Conservation (phyloP, 768 basidiomycete species). For the Hebeloma cylindrosporum region DNA sequence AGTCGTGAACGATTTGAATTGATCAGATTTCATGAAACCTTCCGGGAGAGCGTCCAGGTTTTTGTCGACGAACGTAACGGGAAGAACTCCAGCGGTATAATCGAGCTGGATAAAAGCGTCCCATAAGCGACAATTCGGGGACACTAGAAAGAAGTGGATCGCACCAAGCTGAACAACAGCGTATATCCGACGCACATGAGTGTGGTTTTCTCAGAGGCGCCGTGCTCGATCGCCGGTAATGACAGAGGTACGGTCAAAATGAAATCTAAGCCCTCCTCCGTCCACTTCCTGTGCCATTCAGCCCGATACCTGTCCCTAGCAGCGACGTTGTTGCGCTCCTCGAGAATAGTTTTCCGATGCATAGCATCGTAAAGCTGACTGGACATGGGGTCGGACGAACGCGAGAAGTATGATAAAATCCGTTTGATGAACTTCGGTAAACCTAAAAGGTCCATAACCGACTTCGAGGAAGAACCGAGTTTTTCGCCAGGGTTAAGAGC, state of each 20-base stretch:
- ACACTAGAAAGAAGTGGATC: conserved; percentile 21
- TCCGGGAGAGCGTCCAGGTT: background rate
- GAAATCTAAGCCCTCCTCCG: conserved; percentile 56
- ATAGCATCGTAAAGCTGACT: conserved; percentile 38
- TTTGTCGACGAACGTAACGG: conserved; percentile 10
- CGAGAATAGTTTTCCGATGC: conserved; percentile 48
- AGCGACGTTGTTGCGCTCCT: conserved; percentile 50
- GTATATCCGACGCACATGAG: conserved; percentile 63
- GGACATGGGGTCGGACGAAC: conserved; percentile 37
- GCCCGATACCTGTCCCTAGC: conserved; percentile 44
- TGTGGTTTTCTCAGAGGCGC: conserved; percentile 50
- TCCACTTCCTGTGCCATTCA: conserved; percentile 47
- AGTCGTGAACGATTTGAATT: conserved; percentile 33
- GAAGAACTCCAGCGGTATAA: conserved; percentile 10
- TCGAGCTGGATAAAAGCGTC: conserved; percentile 8
- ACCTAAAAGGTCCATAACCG: conserved; percentile 34
- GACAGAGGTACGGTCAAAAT: conserved; percentile 61
- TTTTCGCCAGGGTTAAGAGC: conserved; percentile 34
- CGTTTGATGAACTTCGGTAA: conserved; percentile 44
- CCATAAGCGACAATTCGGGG: conserved; percentile 15
- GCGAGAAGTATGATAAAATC: conserved; percentile 40
- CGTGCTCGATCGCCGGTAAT: conserved; percentile 58
- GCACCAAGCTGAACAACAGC: conserved; percentile 65
- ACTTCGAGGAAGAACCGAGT: conserved; percentile 30
- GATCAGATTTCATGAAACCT: conserved; percentile 20